phyloP scores from a whole-genome alignment of 2,329 filamentous ascomycete genomes.

The Thermothelomyces thermophilus region DNA sequence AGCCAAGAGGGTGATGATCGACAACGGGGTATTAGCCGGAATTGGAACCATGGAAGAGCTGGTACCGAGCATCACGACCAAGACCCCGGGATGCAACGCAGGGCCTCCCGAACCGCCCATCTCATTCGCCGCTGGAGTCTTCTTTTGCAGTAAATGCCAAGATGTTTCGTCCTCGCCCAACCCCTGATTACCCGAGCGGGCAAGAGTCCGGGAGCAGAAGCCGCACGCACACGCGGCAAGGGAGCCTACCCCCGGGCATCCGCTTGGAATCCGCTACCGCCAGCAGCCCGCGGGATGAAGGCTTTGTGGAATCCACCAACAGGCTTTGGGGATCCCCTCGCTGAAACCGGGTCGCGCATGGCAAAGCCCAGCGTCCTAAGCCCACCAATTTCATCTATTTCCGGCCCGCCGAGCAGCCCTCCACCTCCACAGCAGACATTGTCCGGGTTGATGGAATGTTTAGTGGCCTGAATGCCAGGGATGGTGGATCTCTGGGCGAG shows the following conservation, averaged over 20 bases:
- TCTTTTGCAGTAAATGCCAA: conserved; percentile 8
- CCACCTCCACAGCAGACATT: neutral
- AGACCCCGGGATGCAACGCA: conserved; percentile 6
- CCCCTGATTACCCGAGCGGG: conserved; percentile 4
- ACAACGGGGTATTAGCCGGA: conserved; percentile 11
- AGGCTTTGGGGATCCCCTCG: neutral
- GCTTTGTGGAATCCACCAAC: neutral
- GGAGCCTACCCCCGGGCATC: neutral
- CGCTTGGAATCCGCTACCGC: neutral
- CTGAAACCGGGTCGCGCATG: conserved; percentile 11
- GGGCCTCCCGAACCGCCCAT: neutral
- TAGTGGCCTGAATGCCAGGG: neutral
- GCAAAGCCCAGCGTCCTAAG: neutral
- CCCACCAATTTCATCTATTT: conserved; percentile 11
- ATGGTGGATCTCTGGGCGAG: neutral
- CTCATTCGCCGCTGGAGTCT: conserved; percentile 10
- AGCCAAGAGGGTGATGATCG: conserved; percentile 1
- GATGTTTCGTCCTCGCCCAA: conserved; percentile 5
- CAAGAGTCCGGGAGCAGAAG: conserved; percentile 13
- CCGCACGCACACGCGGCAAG: too few species aligned
- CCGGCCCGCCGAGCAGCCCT: conserved; percentile 3
- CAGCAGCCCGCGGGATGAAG: neutral
- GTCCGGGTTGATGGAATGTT: neutral
- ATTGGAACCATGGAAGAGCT: conserved; percentile 19
- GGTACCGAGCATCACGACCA: conserved; percentile 11